Conservation (phyloP, 2,329 filamentous ascomycete genomes). For the Talaromyces islandicus region DNA sequence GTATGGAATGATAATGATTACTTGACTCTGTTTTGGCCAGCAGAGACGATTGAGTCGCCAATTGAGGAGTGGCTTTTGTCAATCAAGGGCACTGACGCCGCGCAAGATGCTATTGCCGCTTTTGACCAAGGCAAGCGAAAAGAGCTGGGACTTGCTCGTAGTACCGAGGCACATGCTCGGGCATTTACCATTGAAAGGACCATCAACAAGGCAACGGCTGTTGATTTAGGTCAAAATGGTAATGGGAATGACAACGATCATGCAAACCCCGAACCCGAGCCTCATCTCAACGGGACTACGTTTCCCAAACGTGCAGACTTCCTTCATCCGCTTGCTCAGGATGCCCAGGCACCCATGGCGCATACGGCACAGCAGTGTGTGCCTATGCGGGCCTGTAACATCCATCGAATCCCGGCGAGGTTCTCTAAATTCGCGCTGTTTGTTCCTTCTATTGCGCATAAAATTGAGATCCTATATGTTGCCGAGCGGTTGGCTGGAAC, state of each 20-base stretch:
- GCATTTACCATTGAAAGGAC: slow-evolving; percentile 15
- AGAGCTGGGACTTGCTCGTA: slow-evolving; percentile 15
- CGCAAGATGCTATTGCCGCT: background rate
- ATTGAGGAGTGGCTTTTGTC: slow-evolving; percentile 16
- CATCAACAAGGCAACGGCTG: slow-evolving; percentile 11
- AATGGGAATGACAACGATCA: background rate
- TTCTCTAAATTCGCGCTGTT: slow-evolving; percentile 52
- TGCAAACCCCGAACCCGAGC: slow-evolving; percentile 8
- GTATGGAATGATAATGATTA: slow-evolving; percentile 13
- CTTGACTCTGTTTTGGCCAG: slow-evolving; percentile 18
- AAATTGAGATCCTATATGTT: slow-evolving; percentile 60
- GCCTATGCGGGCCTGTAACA: slow-evolving; percentile 18
- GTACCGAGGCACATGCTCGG: slow-evolving; percentile 10
- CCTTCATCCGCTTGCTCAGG: slow-evolving; percentile 18
- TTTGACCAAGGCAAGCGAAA: slow-evolving; percentile 1
- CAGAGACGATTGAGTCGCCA: slow-evolving; percentile 1
- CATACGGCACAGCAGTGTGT: slow-evolving; percentile 15
- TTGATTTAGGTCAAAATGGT: slow-evolving; percentile 1
- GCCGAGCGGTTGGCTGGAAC: slow-evolving; percentile 55
- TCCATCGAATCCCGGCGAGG: slow-evolving; percentile 39
- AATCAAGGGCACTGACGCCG: slow-evolving; percentile 11
- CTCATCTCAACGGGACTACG: slow-evolving; percentile 19
- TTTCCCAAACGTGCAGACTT: slow-evolving; percentile 30
- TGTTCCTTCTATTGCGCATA: slow-evolving; percentile 66
- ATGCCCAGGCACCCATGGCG: slow-evolving; percentile 13